Base-by-base conservation (phyloP, 331 rosid genomes). In the Spiraea crenata region DNA sequence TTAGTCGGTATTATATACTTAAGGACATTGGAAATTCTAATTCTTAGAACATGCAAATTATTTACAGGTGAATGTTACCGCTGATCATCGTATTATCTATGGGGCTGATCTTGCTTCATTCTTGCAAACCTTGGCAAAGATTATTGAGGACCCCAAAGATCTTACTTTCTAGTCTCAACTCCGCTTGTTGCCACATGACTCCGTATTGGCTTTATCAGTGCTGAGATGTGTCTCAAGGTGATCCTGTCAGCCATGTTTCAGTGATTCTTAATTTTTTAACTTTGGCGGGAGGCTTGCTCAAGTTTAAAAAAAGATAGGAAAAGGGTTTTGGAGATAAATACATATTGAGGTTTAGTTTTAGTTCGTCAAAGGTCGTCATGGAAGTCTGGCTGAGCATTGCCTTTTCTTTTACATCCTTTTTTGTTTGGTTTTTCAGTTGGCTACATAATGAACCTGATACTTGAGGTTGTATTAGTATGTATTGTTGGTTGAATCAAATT, bases 1-100 rank as follows among this genome's bases (percentile, higher is more conserved):
- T 11, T 55, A 35, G 8, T 57, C 6, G 1, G 25, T 59, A 7
- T 20, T 19, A 57, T 70, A 40, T 15, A 7, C 11, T 14, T 14
- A 54, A 16, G 47, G 34, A 38, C 40, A 50, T 73, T 16, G 51
- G 37, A 38, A 44, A 74, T 75, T 75, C 59, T 76, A 69, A 74
- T 70, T 44, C 72, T 45, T 69, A 62, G 50, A 71, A 67, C 57
- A 37, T 72, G 55, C 55, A 75, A 25, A 75, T 48, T 10, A 49
- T 68, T 35, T 82, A 60, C 88, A 95, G 99, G 96, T 91, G 66
- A 95, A 91, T 82, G 87, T 95, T 65, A 95, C 99, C 0, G 99
- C 99, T 17, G 99, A 95, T 80, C 99, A 95, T 80, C 91, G 99
- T 16, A 87, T 95, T 63, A 91, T 95, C 76, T 95, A 95, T 4